Evolutionary conservation across 768 basidiomycete species (phyloP).

Genomic region (Plicaturopsis crispa): DNA sequence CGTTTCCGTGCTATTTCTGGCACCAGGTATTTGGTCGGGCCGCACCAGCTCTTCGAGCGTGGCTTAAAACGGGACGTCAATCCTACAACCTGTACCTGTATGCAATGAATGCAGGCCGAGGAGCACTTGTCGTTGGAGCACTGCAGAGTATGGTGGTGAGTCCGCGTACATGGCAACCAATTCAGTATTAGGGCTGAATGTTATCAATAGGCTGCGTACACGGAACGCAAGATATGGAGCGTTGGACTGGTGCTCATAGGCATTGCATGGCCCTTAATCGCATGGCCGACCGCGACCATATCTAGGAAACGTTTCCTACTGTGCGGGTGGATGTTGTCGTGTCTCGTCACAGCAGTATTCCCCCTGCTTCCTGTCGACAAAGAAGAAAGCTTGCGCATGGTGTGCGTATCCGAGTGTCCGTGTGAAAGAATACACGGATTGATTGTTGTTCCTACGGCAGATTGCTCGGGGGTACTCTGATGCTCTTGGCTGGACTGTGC

Average conservation of each 20-base stretch:
- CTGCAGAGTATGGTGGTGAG: slow-evolving; percentile 72
- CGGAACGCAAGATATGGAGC: slow-evolving; percentile 66
- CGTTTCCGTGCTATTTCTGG: slow-evolving; percentile 79
- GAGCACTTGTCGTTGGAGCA: slow-evolving; percentile 31
- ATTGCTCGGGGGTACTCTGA: slow-evolving; percentile 36
- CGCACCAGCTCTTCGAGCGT: slow-evolving; percentile 8
- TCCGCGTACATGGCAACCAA: slow-evolving; percentile 6
- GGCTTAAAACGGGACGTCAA: slow-evolving; percentile 2
- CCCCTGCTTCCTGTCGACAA: slow-evolving; percentile 71
- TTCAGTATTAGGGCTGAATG: background rate
- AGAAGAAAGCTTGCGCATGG: slow-evolving; percentile 45
- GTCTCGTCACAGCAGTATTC: slow-evolving; percentile 53
- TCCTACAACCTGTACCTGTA: slow-evolving; percentile 4
- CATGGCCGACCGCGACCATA: slow-evolving; percentile 35
- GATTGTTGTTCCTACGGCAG: slow-evolving; percentile 19
- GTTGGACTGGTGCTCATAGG: slow-evolving; percentile 55
- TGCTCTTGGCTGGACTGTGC: slow-evolving; percentile 32
- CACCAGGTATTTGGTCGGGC: slow-evolving; percentile 35
- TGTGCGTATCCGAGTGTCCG: slow-evolving; percentile 44
- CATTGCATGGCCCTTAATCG: slow-evolving; percentile 51
- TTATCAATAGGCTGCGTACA: slow-evolving; percentile 53
- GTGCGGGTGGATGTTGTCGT: slow-evolving; percentile 39
- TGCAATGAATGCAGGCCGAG: no score
- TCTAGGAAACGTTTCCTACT: slow-evolving; percentile 18
- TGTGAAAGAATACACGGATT: slow-evolving; percentile 38